Evolutionary conservation across 768 basidiomycete genomes (phyloP), one percentile per base, ranked within the genome.

Genomic region (Suillus spraguei): DNA sequence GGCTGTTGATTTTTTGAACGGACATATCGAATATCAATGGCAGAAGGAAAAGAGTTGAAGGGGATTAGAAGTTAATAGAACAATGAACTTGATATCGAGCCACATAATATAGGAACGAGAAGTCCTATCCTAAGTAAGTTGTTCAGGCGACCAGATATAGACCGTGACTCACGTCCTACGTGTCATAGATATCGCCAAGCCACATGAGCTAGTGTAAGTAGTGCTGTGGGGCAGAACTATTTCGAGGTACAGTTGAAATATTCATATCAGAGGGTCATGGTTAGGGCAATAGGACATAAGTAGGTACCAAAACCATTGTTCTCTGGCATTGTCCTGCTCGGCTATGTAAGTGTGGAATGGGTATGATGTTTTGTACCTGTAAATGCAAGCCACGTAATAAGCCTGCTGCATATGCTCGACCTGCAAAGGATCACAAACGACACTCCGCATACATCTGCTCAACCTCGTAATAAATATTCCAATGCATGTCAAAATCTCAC

Each of bases 1-100:
- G 60, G 3, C 81, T 78, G 74, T 88, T 85, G 66, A 88, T 81
- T 70, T 82, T 84, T 74, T 87, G 81, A 62, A 87, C 72, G 74
- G 83, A 81, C 75, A 76, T 80, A 71, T 71, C 49, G 72, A 76
- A 44, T 53, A 53, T 38, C 20, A 39, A 28, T 62, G 24, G 41
- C 36, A 28, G 50, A 44, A 24, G 24, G 11, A 35, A 58, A 41
- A 20, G 5, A 20, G 24, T 58, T 3, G 10, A 58, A 58, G 24
- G 39, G 9, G 17, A 28, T 41, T 17, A n/a, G n/a, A n/a, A n/a
- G n/a, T n/a, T n/a, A n/a, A n/a, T 32, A 20, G 9, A 58, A 41
- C 11, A 56, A 38, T 24, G 22, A 56, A n/a, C 17, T 41, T 56
- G 55, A 16, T 28, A 32, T 28, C 39, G 28, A 42, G 56, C 56